Evolutionary conservation across 208 protist genomes (phyloP), one percentile per base, ranked within the genome.

Genomic region (Angomonas deanei): DNA sequence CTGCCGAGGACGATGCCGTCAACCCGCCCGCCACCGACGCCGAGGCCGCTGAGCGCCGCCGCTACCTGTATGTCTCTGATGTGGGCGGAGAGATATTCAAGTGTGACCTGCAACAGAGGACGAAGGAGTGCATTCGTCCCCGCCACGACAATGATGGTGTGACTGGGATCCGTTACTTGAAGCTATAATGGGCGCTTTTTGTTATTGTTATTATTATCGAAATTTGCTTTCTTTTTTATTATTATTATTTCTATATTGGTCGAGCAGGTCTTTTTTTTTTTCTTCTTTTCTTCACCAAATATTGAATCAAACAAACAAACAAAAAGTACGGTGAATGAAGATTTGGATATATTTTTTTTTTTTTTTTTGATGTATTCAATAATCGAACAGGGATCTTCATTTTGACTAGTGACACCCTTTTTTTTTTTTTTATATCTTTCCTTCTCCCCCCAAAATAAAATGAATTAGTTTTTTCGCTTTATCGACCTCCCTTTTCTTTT

Each of bases 1-100:
- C 76, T 2, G 72, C 72, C 5, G 70, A 46, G 49, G 61, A 70
- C 13, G 55, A 54, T 11, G 53, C 46, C n/a, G 27, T 56, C 5
- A 31, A 38, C 36, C 36, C 62, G 24, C 32, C 38, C 3, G 28
- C 21, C 32, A 28, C 64, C 2, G 1, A 15, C n/a, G 61, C 24
- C 11, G 64, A 58, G 32, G 64, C 64, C 28, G 66, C 59, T 2
- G 53, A 36, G 28, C 72, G 72, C 24, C 62, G 70, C 33, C 61
- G 60, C 24, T 66, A 71, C 55, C 71, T 82, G 70, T 82, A 82
- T 61, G 70, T 82, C 0, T 68, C 66, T 1, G 76, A 82, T 33
- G 38, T 48, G 19, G 24, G 31, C 1, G 63, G 67, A 3, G 62
- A 74, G 38, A 47, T 82, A 3, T 82, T 67, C 63, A 63, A 66